phyloP scores from a whole-genome alignment of 75 land plant genomes.

The Pinus tabuliformis region DNA sequence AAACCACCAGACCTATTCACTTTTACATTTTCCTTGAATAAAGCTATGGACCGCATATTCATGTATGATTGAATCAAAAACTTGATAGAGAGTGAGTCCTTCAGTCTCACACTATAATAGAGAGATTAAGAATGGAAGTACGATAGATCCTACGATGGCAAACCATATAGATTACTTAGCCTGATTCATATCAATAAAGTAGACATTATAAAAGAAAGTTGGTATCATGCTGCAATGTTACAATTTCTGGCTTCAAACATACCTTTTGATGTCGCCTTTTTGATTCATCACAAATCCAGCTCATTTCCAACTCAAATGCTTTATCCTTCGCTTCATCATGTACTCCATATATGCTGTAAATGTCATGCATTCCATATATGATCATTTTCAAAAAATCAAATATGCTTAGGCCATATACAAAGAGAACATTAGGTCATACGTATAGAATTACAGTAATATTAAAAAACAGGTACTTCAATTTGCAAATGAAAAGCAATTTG shows the following conservation, averaged over 20 bases:
- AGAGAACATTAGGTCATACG: background rate
- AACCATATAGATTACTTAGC: background rate
- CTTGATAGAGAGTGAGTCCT: background rate
- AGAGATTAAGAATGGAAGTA: background rate
- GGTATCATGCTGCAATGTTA: background rate
- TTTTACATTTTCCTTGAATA: too few relatives aligned
- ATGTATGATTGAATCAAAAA: too few relatives aligned
- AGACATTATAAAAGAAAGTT: background rate
- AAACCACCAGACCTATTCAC: too few relatives aligned
- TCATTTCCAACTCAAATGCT: slow-evolving; percentile 93
- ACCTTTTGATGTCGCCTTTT: slow-evolving; percentile 87
- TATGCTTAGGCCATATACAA: background rate
- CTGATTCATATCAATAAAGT: background rate
- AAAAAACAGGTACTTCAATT: background rate
- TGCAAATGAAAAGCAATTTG: background rate
- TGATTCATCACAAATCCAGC: slow-evolving; percentile 97
- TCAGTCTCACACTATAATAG: background rate
- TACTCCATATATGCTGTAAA: slow-evolving; percentile 68
- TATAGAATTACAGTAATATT: background rate
- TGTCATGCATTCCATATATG: background rate
- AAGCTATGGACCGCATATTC: too few relatives aligned
- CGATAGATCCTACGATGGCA: background rate
- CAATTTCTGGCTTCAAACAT: slow-evolving; percentile 8
- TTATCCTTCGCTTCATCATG: slow-evolving; percentile 98
- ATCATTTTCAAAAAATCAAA: background rate